These are phyloP conservation scores for Monotropa hypopitys DNA, from an alignment of 179 eudicot genomes.

Conservation along the genomic window DNA sequence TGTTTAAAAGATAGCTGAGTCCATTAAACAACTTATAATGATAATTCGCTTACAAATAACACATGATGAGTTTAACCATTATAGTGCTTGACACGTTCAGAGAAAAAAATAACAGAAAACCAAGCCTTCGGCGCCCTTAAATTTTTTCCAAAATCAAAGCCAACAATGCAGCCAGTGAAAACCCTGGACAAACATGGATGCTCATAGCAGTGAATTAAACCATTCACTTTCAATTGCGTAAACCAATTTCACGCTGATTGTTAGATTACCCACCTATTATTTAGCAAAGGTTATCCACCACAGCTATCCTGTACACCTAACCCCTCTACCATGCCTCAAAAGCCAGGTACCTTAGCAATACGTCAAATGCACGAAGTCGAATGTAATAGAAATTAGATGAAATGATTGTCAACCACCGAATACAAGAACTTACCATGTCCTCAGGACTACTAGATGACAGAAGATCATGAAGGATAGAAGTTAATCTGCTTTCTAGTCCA, in stretches of 20 bases:
- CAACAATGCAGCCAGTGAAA: not conserved
- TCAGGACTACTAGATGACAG: constrained; percentile 48
- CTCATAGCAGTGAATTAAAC: not conserved
- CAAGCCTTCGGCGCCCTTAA: not conserved
- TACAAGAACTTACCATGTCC: constrained; percentile 49
- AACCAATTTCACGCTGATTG: not conserved
- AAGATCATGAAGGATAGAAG: constrained; percentile 42
- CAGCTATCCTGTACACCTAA: not conserved
- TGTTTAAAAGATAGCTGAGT: not conserved
- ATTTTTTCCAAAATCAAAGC: not conserved
- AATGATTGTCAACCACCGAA: not conserved
- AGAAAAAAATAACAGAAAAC: not conserved
- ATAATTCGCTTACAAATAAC: not conserved
- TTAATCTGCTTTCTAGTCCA: constrained; percentile 62
- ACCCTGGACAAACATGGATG: not conserved
- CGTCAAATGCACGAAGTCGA: not conserved
- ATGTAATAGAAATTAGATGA: not conserved
- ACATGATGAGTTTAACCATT: not conserved
- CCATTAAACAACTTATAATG: not conserved
- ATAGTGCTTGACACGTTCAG: not conserved
- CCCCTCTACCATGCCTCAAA: not conserved
- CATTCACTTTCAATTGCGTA: not conserved
- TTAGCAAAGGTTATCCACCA: not conserved
- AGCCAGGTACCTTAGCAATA: not conserved
- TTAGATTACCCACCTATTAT: not conserved